Evolutionary conservation across 129 eudicot species (phyloP), one percentile per base, ranked within the genome.

Genomic region (Flaveria trinervia): DNA sequence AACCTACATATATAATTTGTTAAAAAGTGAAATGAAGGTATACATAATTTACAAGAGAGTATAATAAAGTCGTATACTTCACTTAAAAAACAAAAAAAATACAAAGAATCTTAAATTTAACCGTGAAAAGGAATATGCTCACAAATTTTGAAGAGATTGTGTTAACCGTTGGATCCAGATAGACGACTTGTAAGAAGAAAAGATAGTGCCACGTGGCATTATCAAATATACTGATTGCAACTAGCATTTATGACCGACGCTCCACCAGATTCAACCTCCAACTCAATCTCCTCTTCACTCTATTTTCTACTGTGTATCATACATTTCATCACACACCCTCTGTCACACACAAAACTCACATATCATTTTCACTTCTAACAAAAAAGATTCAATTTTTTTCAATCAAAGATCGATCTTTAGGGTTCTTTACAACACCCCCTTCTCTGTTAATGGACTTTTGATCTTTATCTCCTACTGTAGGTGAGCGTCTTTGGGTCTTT

Each of bases 211-310:
- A 45, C 59, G n/a, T 55, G 66, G 46, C 75, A 41, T 26, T 11
- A 57, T 56, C 36, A 18, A 69, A 77, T 70, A 70, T 59, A 60
- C 50, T 56, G 82, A 51, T 48, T 78, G 72, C 77, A 79, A 52
- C 59, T 26, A 66, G 60, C 74, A 80, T 80, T 80, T 73, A 73
- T 80, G 75, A 80, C 83, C 79, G 83, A 80, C 83, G 83, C 83
- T 80, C 79, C 83, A 80, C 81, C 81, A 77, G 70, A 77, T 77
- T 69, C 56, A 22, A 11, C 81, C 73, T 33, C 57, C 80, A 49
- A 50, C 66, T 61, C 72, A 65, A 76, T 65, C 79, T 17, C 69
- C 44, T 45, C 72, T 52, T 65, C 75, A 79, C 71, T 79, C 54
- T 71, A 61, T 71, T 61, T 64, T 62, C 72, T 49, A 71, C 83